phyloP scores from a whole-genome alignment of 768 basidiomycete genomes.

The Russula foetens region DNA sequence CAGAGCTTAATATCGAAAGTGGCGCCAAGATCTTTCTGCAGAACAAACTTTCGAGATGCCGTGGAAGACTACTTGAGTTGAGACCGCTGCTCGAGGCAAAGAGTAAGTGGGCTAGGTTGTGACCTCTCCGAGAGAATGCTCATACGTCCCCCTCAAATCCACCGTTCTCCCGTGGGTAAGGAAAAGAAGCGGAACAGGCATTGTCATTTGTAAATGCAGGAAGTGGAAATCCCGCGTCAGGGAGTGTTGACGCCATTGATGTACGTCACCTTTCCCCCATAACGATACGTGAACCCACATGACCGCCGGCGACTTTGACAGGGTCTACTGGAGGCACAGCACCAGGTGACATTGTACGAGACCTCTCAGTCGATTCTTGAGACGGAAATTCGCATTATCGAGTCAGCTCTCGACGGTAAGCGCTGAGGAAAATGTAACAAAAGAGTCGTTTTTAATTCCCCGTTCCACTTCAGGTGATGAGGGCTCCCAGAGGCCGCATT shows the following conservation, averaged over 20 bases:
- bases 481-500: constrained; percentile 61
- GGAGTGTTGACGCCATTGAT: constrained; percentile 48
- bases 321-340: constrained; percentile 56
- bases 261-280: constrained; percentile 35
- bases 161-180: constrained; percentile 28
- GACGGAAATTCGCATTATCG: constrained; percentile 58
- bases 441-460: background rate
- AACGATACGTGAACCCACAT: constrained; percentile 5
- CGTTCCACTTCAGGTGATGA: constrained; percentile 48
- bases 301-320: constrained; percentile 25
- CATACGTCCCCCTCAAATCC: background rate
- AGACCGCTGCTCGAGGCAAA: constrained; percentile 49
- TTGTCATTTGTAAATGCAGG: constrained; percentile 40
- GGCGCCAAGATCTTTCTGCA: constrained; percentile 73
- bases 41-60: constrained; percentile 59
- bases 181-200: constrained; percentile 46
- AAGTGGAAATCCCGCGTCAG: constrained; percentile 40
- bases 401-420: constrained; percentile 55
- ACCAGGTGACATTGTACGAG: constrained; percentile 46
- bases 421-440: background rate
- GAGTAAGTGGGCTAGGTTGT: constrained; percentile 35
- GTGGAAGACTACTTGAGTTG: constrained; percentile 56
- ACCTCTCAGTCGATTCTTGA: constrained; percentile 50
- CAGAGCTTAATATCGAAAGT: constrained; percentile 54
- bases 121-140: constrained; percentile 5